Evolutionary conservation across 1,284 basidiomycete genomes (phyloP).

Genomic region (Cerioporus squamosus): DNA sequence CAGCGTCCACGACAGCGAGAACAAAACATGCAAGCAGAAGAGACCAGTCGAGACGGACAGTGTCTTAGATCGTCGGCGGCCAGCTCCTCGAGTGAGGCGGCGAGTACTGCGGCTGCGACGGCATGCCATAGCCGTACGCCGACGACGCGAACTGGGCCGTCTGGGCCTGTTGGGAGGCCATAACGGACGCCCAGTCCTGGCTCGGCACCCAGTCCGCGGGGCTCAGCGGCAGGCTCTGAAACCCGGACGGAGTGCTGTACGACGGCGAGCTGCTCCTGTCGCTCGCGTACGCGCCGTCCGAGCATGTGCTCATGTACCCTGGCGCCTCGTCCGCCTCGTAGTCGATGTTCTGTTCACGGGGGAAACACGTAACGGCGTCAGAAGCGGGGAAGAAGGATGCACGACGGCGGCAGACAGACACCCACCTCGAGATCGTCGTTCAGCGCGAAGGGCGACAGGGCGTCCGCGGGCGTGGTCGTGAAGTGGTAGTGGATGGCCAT

Average conservation of each 20-base stretch:
- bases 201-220: conserved; percentile 13
- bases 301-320: conserved; percentile 18
- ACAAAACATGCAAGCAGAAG: no score
- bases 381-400: not conserved
- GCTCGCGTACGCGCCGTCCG: conserved; percentile 19
- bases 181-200: not conserved
- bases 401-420: not conserved
- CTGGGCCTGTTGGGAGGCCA: not conserved
- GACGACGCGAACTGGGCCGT: no score
- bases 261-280: conserved; percentile 23
- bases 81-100: no score
- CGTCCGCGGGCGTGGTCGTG: conserved; percentile 11
- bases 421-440: conserved; percentile 17
- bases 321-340: conserved; percentile 15
- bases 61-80: no score
- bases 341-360: conserved; percentile 11
- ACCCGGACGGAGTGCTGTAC: conserved; percentile 14
- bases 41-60: not conserved
- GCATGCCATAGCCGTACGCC: no score
- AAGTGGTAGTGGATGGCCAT: conserved; percentile 23
- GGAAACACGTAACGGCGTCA: not conserved
- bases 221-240: conserved; percentile 21
- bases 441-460: conserved; percentile 22
- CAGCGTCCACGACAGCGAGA: not conserved
- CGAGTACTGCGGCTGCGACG: no score